These are phyloP conservation scores for Nothopassalora personata DNA, from an alignment of 2,329 filamentous ascomycete species.

Conservation along the genomic window DNA sequence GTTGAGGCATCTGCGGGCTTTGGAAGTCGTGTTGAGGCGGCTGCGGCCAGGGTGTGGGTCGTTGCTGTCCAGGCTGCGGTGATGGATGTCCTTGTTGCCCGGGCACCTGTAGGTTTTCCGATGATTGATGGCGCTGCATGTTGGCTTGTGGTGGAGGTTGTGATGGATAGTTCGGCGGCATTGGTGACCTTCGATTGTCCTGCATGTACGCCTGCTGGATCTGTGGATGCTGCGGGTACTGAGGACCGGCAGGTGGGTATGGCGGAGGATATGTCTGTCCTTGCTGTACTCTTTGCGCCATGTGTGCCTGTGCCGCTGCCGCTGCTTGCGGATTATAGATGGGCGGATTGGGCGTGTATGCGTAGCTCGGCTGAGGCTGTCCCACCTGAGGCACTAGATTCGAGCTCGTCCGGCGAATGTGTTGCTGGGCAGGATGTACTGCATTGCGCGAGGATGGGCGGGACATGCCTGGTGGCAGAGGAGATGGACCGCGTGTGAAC, in stretches of 20 bases:
- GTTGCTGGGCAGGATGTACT: constrained; percentile 55
- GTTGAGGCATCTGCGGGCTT: constrained; percentile 53
- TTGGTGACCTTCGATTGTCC: constrained; percentile 67
- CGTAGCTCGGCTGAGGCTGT: constrained; percentile 56
- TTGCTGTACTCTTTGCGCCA: constrained; percentile 32
- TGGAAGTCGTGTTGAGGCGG: constrained; percentile 47
- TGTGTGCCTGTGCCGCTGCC: constrained; percentile 39
- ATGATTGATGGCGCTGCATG: constrained; percentile 36
- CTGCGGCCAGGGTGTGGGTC: constrained; percentile 44
- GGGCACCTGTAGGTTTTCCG: constrained; percentile 29
- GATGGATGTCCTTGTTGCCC: constrained; percentile 35
- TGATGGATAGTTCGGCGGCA: constrained; percentile 64
- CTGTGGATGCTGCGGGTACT: constrained; percentile 34
- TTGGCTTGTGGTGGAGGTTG: constrained; percentile 52
- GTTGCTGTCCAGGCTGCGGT: constrained; percentile 31
- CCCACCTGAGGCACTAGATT: constrained; percentile 61
- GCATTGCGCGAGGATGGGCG: constrained; percentile 77
- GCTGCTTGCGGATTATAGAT: constrained; percentile 67
- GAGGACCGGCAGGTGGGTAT: constrained; percentile 26
- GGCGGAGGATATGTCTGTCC: constrained; percentile 27
- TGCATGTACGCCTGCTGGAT: constrained; percentile 67
- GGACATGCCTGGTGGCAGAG: constrained; percentile 70
- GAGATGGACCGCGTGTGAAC: constrained; percentile 70
- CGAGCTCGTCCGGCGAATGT: constrained; percentile 65
- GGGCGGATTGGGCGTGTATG: constrained; percentile 78